A percentile compares a stretch with the other conserved stretches of the same genome.
Conservation (phyloP, 2,329 filamentous ascomycete species). For the Beauveria asiatica region DNA sequence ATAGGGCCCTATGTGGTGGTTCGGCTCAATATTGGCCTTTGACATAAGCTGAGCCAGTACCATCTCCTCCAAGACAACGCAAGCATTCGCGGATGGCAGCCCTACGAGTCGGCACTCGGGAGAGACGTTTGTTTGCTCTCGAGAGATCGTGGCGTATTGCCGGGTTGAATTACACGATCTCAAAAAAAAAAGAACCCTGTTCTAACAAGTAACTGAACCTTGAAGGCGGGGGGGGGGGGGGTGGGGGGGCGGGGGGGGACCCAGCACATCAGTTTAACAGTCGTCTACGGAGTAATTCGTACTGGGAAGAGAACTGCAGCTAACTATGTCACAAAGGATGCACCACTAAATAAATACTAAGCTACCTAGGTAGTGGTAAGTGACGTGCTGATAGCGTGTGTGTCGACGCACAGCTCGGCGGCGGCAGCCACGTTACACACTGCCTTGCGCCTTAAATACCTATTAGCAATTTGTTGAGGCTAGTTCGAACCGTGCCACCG, state of each 20-base stretch:
- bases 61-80: background rate
- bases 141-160: conserved; percentile 8
- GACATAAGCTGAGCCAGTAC: background rate
- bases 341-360: background rate
- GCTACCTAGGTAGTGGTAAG: background rate
- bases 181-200: conserved; percentile 1
- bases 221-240: background rate
- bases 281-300: too few species aligned
- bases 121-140: background rate
- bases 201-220: background rate
- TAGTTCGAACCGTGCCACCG: background rate
- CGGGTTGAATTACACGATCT: conserved; percentile 2
- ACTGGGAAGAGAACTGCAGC: background rate
- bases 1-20: too few species aligned
- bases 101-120: background rate
- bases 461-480: background rate
- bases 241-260: too few species aligned
- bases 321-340: background rate
- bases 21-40: too few species aligned
- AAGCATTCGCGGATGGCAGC: background rate
- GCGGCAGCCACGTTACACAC: background rate
- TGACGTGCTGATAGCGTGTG: background rate
- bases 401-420: background rate
- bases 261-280: background rate
- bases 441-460: background rate